Evolutionary conservation across 228 moss, liverwort and hornwort species (phyloP), one percentile per base, ranked within the genome.

Genomic region (Sphagnum fallax): DNA sequence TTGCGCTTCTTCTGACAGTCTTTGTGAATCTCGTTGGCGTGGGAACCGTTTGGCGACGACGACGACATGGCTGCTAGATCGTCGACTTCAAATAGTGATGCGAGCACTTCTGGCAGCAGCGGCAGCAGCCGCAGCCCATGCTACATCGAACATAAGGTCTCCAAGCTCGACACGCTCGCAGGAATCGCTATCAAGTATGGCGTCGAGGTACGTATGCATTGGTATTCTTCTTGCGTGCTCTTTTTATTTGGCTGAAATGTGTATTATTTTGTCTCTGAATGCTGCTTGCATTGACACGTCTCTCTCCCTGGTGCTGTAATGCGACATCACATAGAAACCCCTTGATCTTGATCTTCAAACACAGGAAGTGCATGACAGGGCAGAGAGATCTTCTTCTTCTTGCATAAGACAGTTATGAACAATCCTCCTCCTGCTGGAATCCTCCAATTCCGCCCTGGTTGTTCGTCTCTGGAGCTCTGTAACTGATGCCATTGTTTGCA

Each of bases 151-250:
- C 96, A 97, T 73, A 75, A 86, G 59, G 88, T 97, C 47, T 84
- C 91, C 50, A 83, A 83, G 61, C 86, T 93, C 53, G 96, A 97
- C 74, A 97, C 93, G 73, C 79, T 97, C 74, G 91, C 93, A 50
- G 96, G 96, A 67, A 77, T 97, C 61, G 96, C 96, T 65, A 97
- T 97, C 80, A 97, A 97, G 58, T 97, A 97, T 69, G 96, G 96
- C 68, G 82, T 97, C 55, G 96, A 97, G 96, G 96, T 93, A 78
- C 71, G 53, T 32, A 8, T 60, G 51, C 53, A 67, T 55, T 48
- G 48, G 10, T 18, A 14, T 48, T 51, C 12, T 6, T 60, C 62
- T 62, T 52, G n/a, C 48, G 48, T 66, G 49, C 14, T 18, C 15
- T 49, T 59, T 52, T 47, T 57, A 49, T 50, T 16, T 52, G 49